Evolutionary conservation across 768 basidiomycete genomes (phyloP).

Genomic region (Cubamyces sp.): DNA sequence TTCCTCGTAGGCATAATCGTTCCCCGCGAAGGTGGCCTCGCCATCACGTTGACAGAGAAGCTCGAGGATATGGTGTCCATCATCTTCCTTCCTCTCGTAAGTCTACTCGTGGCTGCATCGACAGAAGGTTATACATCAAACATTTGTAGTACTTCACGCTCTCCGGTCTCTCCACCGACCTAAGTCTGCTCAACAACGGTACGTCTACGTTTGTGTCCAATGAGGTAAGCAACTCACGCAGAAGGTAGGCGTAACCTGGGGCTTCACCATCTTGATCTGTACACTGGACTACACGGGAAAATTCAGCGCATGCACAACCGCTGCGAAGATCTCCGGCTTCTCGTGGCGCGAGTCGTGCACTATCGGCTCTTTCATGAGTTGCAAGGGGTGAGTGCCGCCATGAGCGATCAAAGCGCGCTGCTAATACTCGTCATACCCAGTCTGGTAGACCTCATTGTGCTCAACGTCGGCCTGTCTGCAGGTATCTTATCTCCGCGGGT

Average conservation of each 20-base stretch:
- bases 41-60: constrained; percentile 80
- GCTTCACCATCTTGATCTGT: constrained; percentile 74
- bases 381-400: constrained; percentile 69
- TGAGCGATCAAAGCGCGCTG: background rate
- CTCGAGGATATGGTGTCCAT: constrained; percentile 86
- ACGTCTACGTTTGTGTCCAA: background rate
- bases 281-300: constrained; percentile 79
- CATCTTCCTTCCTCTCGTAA: constrained; percentile 74
- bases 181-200: constrained; percentile 76
- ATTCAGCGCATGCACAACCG: constrained; percentile 67
- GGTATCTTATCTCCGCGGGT: constrained; percentile 63
- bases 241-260: constrained; percentile 62
- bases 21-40: constrained; percentile 82
- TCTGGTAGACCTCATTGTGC: constrained; percentile 86
- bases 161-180: constrained; percentile 80
- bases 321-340: constrained; percentile 67
- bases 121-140: background rate
- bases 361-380: constrained; percentile 87
- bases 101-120: constrained; percentile 29
- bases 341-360: constrained; percentile 77
- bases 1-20: constrained; percentile 84
- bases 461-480: constrained; percentile 83
- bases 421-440: constrained; percentile 35
- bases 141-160: constrained; percentile 69
- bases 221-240: background rate